A percentile compares a stretch with the other conserved stretches of the same genome.
Evolutionary conservation across 2,329 filamentous ascomycete species (phyloP).

Genomic region (Zymoseptoria pseudotritici): DNA sequence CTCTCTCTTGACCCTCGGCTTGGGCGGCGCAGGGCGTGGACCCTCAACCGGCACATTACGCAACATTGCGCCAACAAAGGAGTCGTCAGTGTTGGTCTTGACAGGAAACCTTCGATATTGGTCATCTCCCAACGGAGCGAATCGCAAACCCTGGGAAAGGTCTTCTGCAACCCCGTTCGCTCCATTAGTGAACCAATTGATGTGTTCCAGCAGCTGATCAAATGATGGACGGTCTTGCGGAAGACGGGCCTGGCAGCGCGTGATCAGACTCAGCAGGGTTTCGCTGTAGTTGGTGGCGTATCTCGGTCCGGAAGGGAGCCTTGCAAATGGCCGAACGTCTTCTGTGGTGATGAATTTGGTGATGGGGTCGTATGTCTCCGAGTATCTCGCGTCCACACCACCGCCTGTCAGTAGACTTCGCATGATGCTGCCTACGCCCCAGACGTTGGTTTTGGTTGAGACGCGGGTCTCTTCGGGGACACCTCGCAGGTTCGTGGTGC

Average conservation of each 20-base stretch:
- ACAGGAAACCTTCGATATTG: background rate
- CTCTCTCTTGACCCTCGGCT: background rate
- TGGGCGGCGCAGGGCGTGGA: background rate
- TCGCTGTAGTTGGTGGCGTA: conserved; percentile 1
- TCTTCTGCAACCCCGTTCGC: background rate
- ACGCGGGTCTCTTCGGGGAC: background rate
- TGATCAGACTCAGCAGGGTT: conserved; percentile 1
- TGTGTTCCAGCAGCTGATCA: background rate
- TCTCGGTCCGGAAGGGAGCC: background rate
- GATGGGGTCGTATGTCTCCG: background rate
- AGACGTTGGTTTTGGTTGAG: conserved; percentile 12
- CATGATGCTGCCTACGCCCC: conserved; percentile 10
- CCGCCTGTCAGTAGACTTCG: conserved; percentile 3
- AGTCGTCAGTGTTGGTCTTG: background rate
- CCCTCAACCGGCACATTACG: background rate
- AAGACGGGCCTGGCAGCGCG: background rate
- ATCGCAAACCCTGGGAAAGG: background rate
- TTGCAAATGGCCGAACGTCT: background rate
- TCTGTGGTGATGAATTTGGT: background rate
- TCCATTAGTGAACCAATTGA: background rate
- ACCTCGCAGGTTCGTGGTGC: background rate
- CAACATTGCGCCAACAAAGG: background rate
- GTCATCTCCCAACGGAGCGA: background rate
- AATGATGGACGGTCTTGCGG: background rate
- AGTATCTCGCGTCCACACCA: background rate